Evolutionary conservation across 176 grass and related monocot genomes (phyloP).

Genomic region (Ampelocalamus luodianensis): DNA sequence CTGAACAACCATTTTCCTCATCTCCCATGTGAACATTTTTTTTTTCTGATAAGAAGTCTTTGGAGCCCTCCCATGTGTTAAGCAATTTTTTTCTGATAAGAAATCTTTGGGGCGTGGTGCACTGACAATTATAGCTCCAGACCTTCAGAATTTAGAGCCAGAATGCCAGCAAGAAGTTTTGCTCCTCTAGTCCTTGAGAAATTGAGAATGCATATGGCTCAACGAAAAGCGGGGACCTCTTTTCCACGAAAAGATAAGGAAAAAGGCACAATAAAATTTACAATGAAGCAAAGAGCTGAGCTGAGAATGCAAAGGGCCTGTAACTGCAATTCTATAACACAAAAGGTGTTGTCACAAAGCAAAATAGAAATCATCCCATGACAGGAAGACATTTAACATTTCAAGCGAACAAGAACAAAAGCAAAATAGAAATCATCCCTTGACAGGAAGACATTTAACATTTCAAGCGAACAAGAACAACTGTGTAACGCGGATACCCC

Average conservation of each 20-base stretch:
- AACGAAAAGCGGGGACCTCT: background rate
- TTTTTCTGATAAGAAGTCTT: too few relatives aligned
- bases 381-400: background rate
- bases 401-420: background rate
- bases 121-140: background rate
- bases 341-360: background rate
- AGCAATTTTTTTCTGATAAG: too few relatives aligned
- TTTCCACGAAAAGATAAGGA: background rate
- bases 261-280: background rate
- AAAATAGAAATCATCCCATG: background rate
- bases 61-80: too few relatives aligned
- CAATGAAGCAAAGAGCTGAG: background rate
- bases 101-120: background rate
- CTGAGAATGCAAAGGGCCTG: background rate
- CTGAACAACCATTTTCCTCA: too few relatives aligned
- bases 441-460: background rate
- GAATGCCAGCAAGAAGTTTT: background rate
- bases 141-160: background rate
- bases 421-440: background rate
- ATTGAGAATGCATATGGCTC: background rate
- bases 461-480: background rate
- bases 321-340: background rate
- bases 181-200: background rate
- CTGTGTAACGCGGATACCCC: background rate
- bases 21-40: too few relatives aligned